A percentile compares a stretch with the other conserved stretches of the same genome.
Conservation (phyloP, 306 rosid genomes). For the Begonia fuchsioides region DNA sequence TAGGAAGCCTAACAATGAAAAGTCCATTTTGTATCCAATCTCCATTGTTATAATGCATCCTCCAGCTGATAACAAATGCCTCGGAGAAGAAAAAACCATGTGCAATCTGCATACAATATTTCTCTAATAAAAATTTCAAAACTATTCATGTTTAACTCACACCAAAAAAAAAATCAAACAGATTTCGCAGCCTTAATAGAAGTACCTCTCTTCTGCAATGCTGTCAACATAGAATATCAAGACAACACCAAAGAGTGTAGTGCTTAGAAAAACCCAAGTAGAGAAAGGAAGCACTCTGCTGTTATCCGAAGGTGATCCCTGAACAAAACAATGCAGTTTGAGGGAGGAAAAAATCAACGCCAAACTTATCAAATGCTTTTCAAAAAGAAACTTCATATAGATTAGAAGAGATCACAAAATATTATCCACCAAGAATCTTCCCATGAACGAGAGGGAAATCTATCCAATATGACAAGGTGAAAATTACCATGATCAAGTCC, state of each 20-base stretch:
- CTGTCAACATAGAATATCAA: conserved; percentile 81
- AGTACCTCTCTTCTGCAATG: conserved; percentile 90
- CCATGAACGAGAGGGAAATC: conserved; percentile 2
- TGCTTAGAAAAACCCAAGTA: conserved; percentile 83
- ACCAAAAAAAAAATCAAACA: too few relatives aligned
- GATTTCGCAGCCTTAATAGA: too few relatives aligned
- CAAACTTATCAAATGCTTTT: not conserved
- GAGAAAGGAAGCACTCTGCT: conserved; percentile 66
- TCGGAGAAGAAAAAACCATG: conserved; percentile 95
- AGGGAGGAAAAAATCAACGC: not conserved
- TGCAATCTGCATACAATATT: conserved; percentile 48
- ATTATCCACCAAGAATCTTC: too few relatives aligned
- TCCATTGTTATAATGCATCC: conserved; percentile 81
- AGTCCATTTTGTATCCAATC: conserved; percentile 69
- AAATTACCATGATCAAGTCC: conserved; percentile 81
- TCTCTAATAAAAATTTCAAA: too few relatives aligned
- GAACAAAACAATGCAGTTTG: not conserved
- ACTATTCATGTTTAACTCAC: too few relatives aligned
- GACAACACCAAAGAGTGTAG: conserved; percentile 72
- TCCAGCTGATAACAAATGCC: conserved; percentile 85
- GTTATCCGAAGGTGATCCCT: conserved; percentile 79
- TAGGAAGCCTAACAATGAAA: conserved; percentile 63
- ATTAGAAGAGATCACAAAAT: too few relatives aligned
- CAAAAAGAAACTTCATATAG: too few relatives aligned
- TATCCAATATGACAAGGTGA: conserved; percentile 8